These are phyloP conservation scores for Microcyclospora pomicola DNA, from an alignment of 2,329 filamentous ascomycete species.

Conservation along the genomic window DNA sequence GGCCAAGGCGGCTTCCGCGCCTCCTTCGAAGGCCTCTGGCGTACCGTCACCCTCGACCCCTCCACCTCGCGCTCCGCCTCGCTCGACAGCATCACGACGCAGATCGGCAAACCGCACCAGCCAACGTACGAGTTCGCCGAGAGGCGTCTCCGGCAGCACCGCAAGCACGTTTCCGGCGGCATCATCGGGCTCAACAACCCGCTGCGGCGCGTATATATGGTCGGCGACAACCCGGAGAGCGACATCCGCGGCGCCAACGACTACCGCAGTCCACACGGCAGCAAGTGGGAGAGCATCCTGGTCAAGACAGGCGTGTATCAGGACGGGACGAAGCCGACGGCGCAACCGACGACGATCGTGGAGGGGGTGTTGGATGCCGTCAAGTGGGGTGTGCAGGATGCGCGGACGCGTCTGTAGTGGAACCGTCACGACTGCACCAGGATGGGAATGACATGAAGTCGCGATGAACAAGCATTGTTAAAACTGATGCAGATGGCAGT, in stretches of 20 bases:
- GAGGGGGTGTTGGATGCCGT: slow-evolving; percentile 67
- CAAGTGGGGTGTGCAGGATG: slow-evolving; percentile 54
- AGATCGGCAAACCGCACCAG: slow-evolving; percentile 71
- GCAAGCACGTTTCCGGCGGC: slow-evolving; percentile 33
- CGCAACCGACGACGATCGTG: slow-evolving; percentile 51
- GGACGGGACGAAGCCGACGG: slow-evolving; percentile 40
- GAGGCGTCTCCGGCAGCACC: slow-evolving; percentile 50
- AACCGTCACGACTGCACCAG: too few species aligned
- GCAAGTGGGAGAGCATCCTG: slow-evolving; percentile 64
- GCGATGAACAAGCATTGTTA: too few species aligned
- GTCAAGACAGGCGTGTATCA: slow-evolving; percentile 69
- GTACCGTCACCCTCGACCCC: slow-evolving; percentile 48
- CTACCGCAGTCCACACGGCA: slow-evolving; percentile 52
- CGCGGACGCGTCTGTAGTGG: slow-evolving; percentile 10
- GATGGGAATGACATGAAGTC: too few species aligned
- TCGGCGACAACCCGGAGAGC: slow-evolving; percentile 60
- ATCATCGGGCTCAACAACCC: slow-evolving; percentile 23
- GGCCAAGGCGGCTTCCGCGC: slow-evolving; percentile 86
- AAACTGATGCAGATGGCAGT: too few species aligned
- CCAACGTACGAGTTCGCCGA: slow-evolving; percentile 78
- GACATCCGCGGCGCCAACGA: slow-evolving; percentile 81
- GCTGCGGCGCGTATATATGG: slow-evolving; percentile 78
- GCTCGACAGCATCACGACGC: slow-evolving; percentile 37
- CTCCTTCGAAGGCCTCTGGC: slow-evolving; percentile 69
- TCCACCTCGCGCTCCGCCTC: slow-evolving; percentile 8